A percentile compares a stretch with the other conserved stretches of the same genome.
phyloP scores from a whole-genome alignment of 2,329 filamentous ascomycete species.

The Alternaria solani region DNA sequence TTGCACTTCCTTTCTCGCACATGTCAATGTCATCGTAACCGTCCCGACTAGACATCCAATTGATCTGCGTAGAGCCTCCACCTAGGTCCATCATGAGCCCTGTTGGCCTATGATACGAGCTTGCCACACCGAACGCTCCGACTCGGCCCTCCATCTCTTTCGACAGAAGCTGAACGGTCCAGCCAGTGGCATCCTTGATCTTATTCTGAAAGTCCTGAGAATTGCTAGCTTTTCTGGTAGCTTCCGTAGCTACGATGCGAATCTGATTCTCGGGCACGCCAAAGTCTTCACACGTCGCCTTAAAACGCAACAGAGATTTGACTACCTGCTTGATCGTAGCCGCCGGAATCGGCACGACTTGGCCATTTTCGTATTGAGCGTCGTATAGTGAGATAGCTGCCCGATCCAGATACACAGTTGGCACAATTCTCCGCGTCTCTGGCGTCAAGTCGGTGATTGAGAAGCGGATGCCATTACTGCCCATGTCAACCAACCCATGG shows the following conservation, averaged over 20 bases:
- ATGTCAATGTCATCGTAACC: constrained; percentile 55
- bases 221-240: constrained; percentile 82
- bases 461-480: constrained; percentile 88
- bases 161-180: constrained; percentile 74
- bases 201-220: constrained; percentile 70
- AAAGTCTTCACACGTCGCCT: constrained; percentile 73
- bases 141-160: constrained; percentile 84
- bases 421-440: constrained; percentile 74
- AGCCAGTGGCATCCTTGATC: constrained; percentile 70
- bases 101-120: constrained; percentile 72
- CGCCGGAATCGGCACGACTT: constrained; percentile 61
- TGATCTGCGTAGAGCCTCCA: constrained; percentile 75
- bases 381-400: constrained; percentile 88
- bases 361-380: constrained; percentile 64
- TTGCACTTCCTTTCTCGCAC: constrained; percentile 62
- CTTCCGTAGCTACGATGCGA: constrained; percentile 84
- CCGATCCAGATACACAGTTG: constrained; percentile 79
- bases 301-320: constrained; percentile 73
- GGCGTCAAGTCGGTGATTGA: constrained; percentile 84
- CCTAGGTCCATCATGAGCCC: constrained; percentile 89
- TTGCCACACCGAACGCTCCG: constrained; percentile 83
- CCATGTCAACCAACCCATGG: constrained; percentile 50
- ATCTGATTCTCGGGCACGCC: constrained; percentile 71
- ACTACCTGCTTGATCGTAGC: constrained; percentile 72
- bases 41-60: constrained; percentile 64